A percentile compares a stretch with the other conserved stretches of the same genome.
phyloP scores from a whole-genome alignment of 2,329 filamentous ascomycete species.

The Diplodia mutila region DNA sequence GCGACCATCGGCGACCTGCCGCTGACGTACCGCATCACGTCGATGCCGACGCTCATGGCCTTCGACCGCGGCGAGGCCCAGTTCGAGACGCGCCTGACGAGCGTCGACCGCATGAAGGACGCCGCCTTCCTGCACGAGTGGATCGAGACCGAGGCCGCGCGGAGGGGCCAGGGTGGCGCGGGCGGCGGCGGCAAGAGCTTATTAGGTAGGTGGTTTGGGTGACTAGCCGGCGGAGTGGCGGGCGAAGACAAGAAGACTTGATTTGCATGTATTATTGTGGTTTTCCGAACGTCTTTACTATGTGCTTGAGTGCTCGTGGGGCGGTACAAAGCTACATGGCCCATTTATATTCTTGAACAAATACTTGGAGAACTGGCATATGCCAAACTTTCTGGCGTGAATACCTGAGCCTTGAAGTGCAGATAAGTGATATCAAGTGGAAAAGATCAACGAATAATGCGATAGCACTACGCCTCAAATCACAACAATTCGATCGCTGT shows the following conservation, averaged over 20 bases:
- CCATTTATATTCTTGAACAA: not conserved
- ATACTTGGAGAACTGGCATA: not conserved
- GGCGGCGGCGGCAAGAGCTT: slow-evolving; percentile 28
- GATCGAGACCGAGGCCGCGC: slow-evolving; percentile 52
- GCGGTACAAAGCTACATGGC: not conserved
- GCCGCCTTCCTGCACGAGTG: slow-evolving; percentile 50
- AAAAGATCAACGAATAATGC: too few relatives aligned
- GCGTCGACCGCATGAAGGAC: slow-evolving; percentile 51
- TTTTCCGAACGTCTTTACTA: not conserved
- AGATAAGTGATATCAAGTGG: too few relatives aligned
- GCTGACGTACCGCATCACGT: slow-evolving; percentile 50
- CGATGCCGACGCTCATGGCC: slow-evolving; percentile 54
- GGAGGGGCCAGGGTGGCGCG: slow-evolving; percentile 55
- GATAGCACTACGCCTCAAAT: too few relatives aligned
- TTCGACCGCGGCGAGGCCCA: slow-evolving; percentile 56
- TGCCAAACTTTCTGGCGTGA: too few relatives aligned
- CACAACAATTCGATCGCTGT: too few relatives aligned
- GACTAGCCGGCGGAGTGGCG: not conserved
- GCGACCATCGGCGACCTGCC: slow-evolving; percentile 48
- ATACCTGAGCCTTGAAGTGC: too few relatives aligned
- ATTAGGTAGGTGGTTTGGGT: slow-evolving; percentile 23
- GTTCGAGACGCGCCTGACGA: slow-evolving; percentile 49
- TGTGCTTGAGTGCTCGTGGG: not conserved
- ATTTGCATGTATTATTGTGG: not conserved
- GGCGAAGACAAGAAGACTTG: not conserved